Evolutionary conservation across 1,284 basidiomycete species (phyloP), one percentile per base, ranked within the genome.

Genomic region (Moesziomyces antarcticus): DNA sequence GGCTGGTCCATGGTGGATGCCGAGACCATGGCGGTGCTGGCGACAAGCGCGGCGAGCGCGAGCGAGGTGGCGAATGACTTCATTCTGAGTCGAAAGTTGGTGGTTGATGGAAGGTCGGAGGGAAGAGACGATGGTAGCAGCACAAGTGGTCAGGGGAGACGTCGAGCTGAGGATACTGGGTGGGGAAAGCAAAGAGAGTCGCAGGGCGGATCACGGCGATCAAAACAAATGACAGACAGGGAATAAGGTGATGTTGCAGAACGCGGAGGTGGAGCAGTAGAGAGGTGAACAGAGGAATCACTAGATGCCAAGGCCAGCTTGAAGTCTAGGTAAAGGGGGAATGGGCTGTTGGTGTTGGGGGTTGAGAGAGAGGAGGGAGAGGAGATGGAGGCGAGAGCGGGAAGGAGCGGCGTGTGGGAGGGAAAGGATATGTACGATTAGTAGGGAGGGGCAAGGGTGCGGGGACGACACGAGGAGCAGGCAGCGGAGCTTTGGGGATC

Each of bases 11-110:
- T 42, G 46, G 45, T 59, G 21, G 73, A 72, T 7, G 73, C 73
- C 14, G 69, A 58, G 16, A 70, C 73, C 47, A 75, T 40, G 25
- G 69, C 53, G 46, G 69, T 62, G 62, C 59, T 67, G 21, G 56
- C 69, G n/a, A 75, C 45, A 22, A 73, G 27, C 27, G 64, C 73
- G 11, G 59, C 62, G 30, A 72, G 50, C 30, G 59, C 62, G 41
- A 72, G 56, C 18, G 64, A 45, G 50, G 59, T 49, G 46, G 59
- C 47, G 42, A 67, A 55, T 20, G 30, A 75, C 62, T 73, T 75
- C 73, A 73, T 75, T 24, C 37, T 66, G 62, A 27, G 33, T 6
- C 46, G 33, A 41, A 10, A 21, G 30, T 18, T 37, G 41, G 41
- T n/a, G 51, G 13, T 44, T 37, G 21, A 27, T 42, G 44, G 30